These are phyloP conservation scores for Arabidopsis thaliana DNA, from an alignment of 345 rosid species.

Conservation along the genomic window DNA sequence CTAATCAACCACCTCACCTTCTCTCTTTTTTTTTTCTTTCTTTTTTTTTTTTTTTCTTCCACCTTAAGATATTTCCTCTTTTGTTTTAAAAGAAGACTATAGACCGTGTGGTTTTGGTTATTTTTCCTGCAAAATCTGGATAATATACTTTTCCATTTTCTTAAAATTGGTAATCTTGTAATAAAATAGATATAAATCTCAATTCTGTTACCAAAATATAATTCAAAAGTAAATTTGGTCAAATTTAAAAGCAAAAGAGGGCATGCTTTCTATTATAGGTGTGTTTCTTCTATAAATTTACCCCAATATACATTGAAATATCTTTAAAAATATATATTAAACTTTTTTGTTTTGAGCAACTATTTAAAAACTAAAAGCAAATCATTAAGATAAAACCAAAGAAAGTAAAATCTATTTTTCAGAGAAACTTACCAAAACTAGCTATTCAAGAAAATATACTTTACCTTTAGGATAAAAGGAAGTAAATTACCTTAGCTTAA, in stretches of 20 bases:
- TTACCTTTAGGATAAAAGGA: neutral
- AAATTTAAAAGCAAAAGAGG: neutral
- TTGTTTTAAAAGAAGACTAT: neutral
- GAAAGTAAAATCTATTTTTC: neutral
- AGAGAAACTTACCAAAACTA: neutral
- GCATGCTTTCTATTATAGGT: neutral
- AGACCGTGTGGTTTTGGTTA: constrained; percentile 9
- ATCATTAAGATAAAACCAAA: neutral
- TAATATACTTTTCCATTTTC: neutral
- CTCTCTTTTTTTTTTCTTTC: neutral
- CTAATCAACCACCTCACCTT: constrained; percentile 21
- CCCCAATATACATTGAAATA: neutral
- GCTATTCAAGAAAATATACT: neutral
- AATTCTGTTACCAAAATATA: neutral
- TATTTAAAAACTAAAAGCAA: neutral
- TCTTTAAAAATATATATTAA: neutral
- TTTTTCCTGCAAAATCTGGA: neutral
- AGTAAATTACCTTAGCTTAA: neutral
- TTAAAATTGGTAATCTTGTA: constrained; percentile 2
- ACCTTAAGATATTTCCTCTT: constrained; percentile 43
- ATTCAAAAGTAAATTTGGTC: neutral
- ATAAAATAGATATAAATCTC: constrained; percentile 4
- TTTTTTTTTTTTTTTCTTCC: constrained; percentile 15
- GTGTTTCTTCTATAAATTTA: neutral
- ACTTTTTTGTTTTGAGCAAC: neutral